These are phyloP conservation scores for Lagenidium giganteum DNA, from an alignment of 352 stramenopile genomes.

Conservation along the genomic window DNA sequence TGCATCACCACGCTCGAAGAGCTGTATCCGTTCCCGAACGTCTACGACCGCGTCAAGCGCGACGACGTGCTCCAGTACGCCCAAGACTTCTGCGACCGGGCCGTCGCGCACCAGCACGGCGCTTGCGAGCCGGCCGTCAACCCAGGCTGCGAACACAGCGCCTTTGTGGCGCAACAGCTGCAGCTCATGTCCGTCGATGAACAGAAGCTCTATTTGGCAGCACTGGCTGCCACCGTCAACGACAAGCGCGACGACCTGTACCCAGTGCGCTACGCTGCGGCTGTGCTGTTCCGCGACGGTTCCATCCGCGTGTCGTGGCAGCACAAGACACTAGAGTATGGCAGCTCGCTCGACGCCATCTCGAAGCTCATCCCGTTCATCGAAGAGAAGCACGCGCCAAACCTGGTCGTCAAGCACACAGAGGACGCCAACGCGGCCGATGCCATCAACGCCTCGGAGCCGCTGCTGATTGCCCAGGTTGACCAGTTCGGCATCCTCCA, in stretches of 20 bases:
- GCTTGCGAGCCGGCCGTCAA: background rate
- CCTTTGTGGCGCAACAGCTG: conserved; percentile 9
- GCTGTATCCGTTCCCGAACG: conserved; percentile 81
- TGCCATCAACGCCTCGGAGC: conserved; percentile 4
- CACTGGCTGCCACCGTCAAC: conserved; percentile 22
- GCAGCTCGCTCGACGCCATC: conserved; percentile 49
- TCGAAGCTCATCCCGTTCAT: conserved; percentile 61
- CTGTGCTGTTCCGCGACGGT: conserved; percentile 69
- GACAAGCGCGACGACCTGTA: conserved; percentile 62
- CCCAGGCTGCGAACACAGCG: background rate
- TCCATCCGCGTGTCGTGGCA: conserved; percentile 38
- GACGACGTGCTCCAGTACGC: conserved; percentile 46
- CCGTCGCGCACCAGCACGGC: too few species aligned
- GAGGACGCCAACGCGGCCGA: background rate
- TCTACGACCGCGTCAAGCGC: conserved; percentile 62
- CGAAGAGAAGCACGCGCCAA: conserved; percentile 34
- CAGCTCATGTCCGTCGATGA: conserved; percentile 17
- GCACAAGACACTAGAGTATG: conserved; percentile 65
- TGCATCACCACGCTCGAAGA: conserved; percentile 59
- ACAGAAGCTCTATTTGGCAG: conserved; percentile 31
- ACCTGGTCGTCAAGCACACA: background rate
- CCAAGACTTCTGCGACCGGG: conserved; percentile 18
- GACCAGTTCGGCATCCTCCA: conserved; percentile 89
- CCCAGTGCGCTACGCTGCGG: conserved; percentile 76
- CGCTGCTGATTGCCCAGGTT: conserved; percentile 65